phyloP scores from a whole-genome alignment of 1,284 basidiomycete genomes.

The Trametes hirsuta region DNA sequence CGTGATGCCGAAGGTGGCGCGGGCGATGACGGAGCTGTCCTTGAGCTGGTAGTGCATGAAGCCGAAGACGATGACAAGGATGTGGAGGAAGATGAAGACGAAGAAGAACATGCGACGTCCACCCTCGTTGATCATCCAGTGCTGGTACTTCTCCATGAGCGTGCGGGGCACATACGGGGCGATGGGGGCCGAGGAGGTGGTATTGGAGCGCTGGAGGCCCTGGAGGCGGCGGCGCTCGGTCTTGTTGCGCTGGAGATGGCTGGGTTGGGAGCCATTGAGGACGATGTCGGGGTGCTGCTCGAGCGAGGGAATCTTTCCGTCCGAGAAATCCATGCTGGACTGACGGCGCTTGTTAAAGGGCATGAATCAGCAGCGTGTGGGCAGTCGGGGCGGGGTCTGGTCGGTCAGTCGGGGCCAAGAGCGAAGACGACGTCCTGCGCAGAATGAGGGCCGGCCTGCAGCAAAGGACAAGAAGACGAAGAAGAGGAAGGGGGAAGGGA shows the following conservation, averaged over 20 bases:
- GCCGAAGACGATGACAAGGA: conserved; percentile 75
- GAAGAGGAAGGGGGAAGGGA: conserved; percentile 19
- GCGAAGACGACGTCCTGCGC: conserved; percentile 39
- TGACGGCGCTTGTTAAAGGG: conserved; percentile 45
- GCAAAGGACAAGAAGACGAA: conserved; percentile 35
- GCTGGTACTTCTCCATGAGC: conserved; percentile 51
- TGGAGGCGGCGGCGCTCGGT: conserved; percentile 78
- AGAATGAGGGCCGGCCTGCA: conserved; percentile 54
- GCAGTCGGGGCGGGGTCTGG: conserved; percentile 7
- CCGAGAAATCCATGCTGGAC: conserved; percentile 75
- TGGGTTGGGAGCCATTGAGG: conserved; percentile 39
- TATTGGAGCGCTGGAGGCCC: conserved; percentile 68
- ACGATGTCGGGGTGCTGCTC: conserved; percentile 58
- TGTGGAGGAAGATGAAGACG: conserved; percentile 76
- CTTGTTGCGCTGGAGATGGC: conserved; percentile 74
- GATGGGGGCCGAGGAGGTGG: conserved; percentile 36
- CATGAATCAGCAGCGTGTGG: conserved; percentile 9
- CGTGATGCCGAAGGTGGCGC: conserved; percentile 70
- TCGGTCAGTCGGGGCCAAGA: conserved; percentile 20
- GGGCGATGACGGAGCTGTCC: conserved; percentile 71
- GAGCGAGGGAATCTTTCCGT: conserved; percentile 52
- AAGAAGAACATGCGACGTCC: conserved; percentile 76
- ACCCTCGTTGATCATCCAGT: conserved; percentile 94
- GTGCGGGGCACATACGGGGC: conserved; percentile 41
- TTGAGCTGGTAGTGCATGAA: conserved; percentile 77